Conservation (phyloP, 805 yeast genomes). For the Zygosaccharomyces kombuchaensis region DNA sequence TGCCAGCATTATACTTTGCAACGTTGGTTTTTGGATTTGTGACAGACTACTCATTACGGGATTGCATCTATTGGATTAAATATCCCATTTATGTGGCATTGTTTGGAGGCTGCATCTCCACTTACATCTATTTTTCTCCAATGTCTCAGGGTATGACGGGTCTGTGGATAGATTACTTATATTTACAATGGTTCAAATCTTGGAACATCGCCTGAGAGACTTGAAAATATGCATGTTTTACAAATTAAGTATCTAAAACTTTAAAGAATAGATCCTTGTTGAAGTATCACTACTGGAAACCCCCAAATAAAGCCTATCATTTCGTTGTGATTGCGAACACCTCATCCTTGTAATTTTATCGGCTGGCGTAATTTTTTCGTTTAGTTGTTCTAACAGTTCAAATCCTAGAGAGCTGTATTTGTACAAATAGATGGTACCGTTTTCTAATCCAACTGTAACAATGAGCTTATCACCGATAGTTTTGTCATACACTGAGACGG, state of each 20-base stretch:
- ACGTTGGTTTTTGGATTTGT: slow-evolving; percentile 53
- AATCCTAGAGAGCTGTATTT: slow-evolving; percentile 34
- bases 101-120: slow-evolving; percentile 47
- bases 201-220: slow-evolving; percentile 47
- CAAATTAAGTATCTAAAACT: slow-evolving; percentile 3
- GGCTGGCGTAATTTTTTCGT: slow-evolving; percentile 48
- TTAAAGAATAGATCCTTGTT: slow-evolving; percentile 37
- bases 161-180: slow-evolving; percentile 41
- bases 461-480: slow-evolving; percentile 31
- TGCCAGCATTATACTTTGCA: slow-evolving; percentile 94
- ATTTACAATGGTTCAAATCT: slow-evolving; percentile 50
- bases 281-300: slow-evolving; percentile 67
- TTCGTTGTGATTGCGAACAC: slow-evolving; percentile 42
- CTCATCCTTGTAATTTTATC: slow-evolving; percentile 57
- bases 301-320: slow-evolving; percentile 42
- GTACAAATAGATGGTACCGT: slow-evolving; percentile 53
- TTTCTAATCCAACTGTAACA: slow-evolving; percentile 67
- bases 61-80: slow-evolving; percentile 25
- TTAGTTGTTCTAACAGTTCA: slow-evolving; percentile 34
- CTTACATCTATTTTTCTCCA: slow-evolving; percentile 59
- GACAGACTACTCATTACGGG: slow-evolving; percentile 26
- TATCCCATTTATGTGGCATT: slow-evolving; percentile 40
- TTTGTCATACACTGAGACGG: slow-evolving; percentile 48
- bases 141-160: slow-evolving; percentile 80
- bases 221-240: background rate